A percentile compares a stretch with the other conserved stretches of the same genome.
Conservation (phyloP, 1,284 basidiomycete genomes). For the Trichosporon asahii region DNA sequence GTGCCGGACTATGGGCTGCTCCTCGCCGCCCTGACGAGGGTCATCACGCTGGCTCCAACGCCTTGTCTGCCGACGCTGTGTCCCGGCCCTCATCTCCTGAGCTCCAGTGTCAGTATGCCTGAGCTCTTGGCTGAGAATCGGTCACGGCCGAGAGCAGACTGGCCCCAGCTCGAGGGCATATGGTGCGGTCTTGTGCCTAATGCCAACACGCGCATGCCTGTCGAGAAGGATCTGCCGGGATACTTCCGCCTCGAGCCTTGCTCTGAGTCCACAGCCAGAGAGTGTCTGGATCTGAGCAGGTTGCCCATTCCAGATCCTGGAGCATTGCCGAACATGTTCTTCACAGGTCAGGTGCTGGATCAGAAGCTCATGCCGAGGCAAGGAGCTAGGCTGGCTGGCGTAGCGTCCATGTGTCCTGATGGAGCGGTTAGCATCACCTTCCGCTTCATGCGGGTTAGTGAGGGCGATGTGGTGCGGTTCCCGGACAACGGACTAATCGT, state of each 20-base stretch:
- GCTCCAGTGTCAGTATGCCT: background rate
- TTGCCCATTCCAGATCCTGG: background rate
- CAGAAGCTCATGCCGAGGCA: background rate
- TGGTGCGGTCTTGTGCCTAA: conserved; percentile 1
- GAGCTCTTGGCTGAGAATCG: background rate
- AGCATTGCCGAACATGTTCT: background rate
- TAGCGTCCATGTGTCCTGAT: background rate
- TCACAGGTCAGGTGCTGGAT: conserved; percentile 1
- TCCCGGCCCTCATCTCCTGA: background rate
- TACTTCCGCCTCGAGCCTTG: conserved; percentile 4
- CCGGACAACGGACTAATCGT: background rate
- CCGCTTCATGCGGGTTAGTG: background rate
- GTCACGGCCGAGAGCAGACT: background rate
- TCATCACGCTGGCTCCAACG: background rate
- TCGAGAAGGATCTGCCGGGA: background rate
- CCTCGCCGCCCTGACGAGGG: background rate
- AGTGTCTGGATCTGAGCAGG: background rate
- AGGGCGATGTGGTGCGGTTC: background rate
- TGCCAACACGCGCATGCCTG: background rate
- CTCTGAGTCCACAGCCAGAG: background rate
- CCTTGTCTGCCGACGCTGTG: background rate
- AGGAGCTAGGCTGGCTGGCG: background rate
- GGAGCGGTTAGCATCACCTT: background rate
- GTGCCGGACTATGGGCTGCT: background rate
- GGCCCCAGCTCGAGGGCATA: background rate